phyloP scores from a whole-genome alignment of 352 stramenopile genomes.

The Globisporangium middletonii region DNA sequence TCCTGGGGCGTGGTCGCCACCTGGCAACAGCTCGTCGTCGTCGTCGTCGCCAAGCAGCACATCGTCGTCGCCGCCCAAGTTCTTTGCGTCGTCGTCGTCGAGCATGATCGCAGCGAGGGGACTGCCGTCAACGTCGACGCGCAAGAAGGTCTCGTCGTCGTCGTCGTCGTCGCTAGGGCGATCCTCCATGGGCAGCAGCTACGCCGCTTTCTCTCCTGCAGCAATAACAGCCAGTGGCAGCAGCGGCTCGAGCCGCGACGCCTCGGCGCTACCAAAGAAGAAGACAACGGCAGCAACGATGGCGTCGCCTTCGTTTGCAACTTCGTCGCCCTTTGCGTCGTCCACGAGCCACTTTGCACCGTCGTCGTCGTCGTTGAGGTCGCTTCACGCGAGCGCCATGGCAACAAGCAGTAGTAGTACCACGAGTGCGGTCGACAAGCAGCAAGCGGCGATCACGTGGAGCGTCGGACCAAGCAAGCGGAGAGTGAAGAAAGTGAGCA shows the following conservation, averaged over 20 bases:
- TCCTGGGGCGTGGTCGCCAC: constrained; percentile 6
- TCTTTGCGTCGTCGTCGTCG: constrained; percentile 2
- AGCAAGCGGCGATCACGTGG: constrained; percentile 13
- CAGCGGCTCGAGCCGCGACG: constrained; percentile 1
- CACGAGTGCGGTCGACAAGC: neutral
- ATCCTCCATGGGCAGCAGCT: neutral
- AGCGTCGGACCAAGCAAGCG: constrained; percentile 32
- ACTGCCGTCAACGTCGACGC: constrained; percentile 1
- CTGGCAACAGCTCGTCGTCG: neutral
- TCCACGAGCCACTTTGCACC: constrained; percentile 1
- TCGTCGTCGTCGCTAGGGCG: neutral
- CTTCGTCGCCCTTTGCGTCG: neutral
- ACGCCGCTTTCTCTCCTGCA: too few species aligned
- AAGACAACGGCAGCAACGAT: constrained; percentile 9
- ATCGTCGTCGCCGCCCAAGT: neutral
- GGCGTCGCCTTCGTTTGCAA: neutral
- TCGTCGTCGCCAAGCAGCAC: constrained; percentile 12
- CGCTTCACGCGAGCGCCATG: neutral
- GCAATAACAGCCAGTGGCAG: too few species aligned
- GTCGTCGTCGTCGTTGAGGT: constrained; percentile 7
- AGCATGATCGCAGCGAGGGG: constrained; percentile 9
- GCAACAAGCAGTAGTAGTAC: too few species aligned
- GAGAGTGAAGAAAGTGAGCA: constrained; percentile 23
- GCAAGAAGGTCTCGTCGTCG: constrained; percentile 9
- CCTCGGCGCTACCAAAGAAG: constrained; percentile 2